Evolutionary conservation across 352 stramenopile genomes (phyloP), one percentile per base, ranked within the genome.

Genomic region (Phytophthora kernoviae): DNA sequence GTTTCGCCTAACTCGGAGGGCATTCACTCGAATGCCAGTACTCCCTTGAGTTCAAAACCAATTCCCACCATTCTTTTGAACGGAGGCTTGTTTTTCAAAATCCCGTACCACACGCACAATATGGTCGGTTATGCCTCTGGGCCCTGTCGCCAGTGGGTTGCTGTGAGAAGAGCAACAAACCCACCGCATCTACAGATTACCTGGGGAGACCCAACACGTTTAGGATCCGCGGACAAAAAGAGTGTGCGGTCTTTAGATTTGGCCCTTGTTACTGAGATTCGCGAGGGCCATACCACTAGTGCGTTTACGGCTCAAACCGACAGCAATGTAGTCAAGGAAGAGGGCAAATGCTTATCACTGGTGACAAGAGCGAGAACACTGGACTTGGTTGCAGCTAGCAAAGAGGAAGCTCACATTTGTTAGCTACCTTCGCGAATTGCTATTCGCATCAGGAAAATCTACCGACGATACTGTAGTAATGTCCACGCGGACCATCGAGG

Each of bases 361-460:
- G 58, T 92, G 11, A 77, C 74, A 4, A 77, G 68, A 51, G 62
- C 64, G 14, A 75, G 87, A 32, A 90, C 81, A 0, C 58, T 94
- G 8, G 85, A 93, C 75, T 56, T 95, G 4, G 79, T 91, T 0
- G 84, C 84, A 4, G 67, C 84, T 4, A 92, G 84, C 63, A 93
- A 93, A 50, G 87, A 95, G 37, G 87, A 93, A 55, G 83, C 79
- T 22, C 60, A 51, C 0, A 65, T 93, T 17, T 94, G 62, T 90
- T 2, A 41, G 59, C 7, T 73, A 56, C 14, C 61, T 95, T 8
- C 67, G 75, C 1, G 48, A 73, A 6, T 44, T 89, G 1, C 42
- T 89, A 8, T 88, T 77, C 24, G 49, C 34, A 21, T 42, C 44
- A 7, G 40, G 49, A 26, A 8, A 37, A 42, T 52, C 42, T 32